Base-by-base conservation (phyloP, 208 protist species). In the Phytomonas francai region DNA sequence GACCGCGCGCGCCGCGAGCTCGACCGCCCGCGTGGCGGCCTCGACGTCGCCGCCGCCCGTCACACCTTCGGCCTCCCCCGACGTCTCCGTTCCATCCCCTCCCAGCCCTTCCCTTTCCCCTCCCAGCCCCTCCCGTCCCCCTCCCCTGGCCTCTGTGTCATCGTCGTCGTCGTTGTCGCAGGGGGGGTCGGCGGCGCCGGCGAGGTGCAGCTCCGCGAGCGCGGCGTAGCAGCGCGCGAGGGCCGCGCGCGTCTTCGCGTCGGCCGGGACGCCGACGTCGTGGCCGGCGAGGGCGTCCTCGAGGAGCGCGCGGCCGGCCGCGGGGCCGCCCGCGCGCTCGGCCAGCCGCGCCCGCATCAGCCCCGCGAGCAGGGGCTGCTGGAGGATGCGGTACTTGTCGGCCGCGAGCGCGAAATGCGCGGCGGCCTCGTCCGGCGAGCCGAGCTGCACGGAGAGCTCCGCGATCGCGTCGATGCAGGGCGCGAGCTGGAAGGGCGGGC, bases 401-500 rank as follows among this genome's bases (percentile, higher is more conserved):
- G 84, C 80, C 16, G 91, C 91, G 16, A 84, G 62, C 5, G 65
- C 71, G 63, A 91, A 96, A 67, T 89, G 79, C 79, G 92, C 88
- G 25, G 68, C 56, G 12, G 91, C 91, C 68, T 96, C 91, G n/a
- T 94, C 88, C 31, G 77, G 59, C 68, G 87, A 84, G 28, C 85
- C 78, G 73, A 96, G 83, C 70, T 89, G 81, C 36, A 90, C 67
- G 30, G 85, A 79, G 67, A 96, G 87, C 63, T 93, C 83, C 0
- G 77, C 88, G 7, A 90, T 84, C 22, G 88, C 82, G 67, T 96
- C 91, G 59, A 94, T 72, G 74, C 88, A 94, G 22, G 84, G 79
- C 11, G 75, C 91, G 27, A 94, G 70, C 72, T 93, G 84, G 68
- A 96, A 96, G 57, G 91, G 91, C 31, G 85, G 87, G 7, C 87